phyloP scores from a whole-genome alignment of 331 rosid species.

The Quercus tomentella region DNA sequence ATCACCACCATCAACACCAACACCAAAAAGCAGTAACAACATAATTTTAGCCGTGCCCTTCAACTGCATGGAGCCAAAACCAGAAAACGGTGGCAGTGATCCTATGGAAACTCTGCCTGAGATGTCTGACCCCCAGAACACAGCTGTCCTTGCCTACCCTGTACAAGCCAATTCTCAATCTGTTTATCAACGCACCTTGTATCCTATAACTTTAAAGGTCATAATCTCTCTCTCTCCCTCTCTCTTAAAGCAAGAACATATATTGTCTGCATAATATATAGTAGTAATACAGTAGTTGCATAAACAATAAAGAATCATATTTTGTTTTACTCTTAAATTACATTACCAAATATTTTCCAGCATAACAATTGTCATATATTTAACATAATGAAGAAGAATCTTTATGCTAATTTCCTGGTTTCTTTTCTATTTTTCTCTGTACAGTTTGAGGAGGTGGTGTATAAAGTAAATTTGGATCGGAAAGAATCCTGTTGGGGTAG shows the following conservation, averaged over 20 bases:
- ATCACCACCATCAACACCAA: conserved; percentile 18
- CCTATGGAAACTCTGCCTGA: conserved; percentile 32
- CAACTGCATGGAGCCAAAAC: conserved; percentile 53
- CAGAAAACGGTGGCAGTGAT: conserved; percentile 27
- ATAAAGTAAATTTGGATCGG: conserved; percentile 74
- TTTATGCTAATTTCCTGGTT: neutral
- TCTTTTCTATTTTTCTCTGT: neutral
- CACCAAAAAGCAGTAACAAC: conserved; percentile 15
- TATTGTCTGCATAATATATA: neutral
- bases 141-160: conserved; percentile 53
- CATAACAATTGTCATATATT: neutral
- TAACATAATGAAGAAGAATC: neutral
- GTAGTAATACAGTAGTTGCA: neutral
- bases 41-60: conserved; percentile 37
- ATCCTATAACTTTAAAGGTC: conserved; percentile 85
- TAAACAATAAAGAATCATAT: too few relatives aligned
- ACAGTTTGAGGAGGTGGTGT: conserved; percentile 89
- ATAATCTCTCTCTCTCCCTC: neutral
- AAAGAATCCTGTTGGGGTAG: conserved; percentile 39
- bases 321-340: neutral
- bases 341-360: neutral
- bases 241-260: neutral
- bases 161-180: conserved; percentile 39
- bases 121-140: conserved; percentile 41
- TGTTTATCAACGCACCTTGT: conserved; percentile 51